Evolutionary conservation across 1,284 basidiomycete species (phyloP).

Genomic region (Ganoderma leucocontextum): DNA sequence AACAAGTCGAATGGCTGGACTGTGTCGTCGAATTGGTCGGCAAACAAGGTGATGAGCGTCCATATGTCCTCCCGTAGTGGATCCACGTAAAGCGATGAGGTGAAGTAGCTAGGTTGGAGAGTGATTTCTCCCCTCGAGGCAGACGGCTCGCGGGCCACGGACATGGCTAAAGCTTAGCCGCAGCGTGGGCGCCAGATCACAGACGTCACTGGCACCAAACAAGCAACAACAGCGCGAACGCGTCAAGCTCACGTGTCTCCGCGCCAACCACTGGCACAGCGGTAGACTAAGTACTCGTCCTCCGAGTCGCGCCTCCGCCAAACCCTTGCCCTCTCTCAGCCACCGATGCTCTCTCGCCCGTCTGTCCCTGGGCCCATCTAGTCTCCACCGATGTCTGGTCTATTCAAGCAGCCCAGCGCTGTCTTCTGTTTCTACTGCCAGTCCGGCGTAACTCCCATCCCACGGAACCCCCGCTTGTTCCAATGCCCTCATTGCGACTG

Average conservation of each 20-base stretch:
- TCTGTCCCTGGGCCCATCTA: neutral
- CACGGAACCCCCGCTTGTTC: conserved; percentile 62
- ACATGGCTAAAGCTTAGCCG: conserved; percentile 42
- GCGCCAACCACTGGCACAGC: conserved; percentile 5
- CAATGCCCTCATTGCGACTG: conserved; percentile 73
- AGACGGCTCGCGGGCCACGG: conserved; percentile 51
- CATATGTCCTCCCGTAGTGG: conserved; percentile 72
- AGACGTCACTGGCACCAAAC: conserved; percentile 24
- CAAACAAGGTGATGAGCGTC: conserved; percentile 56
- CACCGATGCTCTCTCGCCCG: conserved; percentile 14
- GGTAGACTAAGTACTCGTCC: too few species aligned
- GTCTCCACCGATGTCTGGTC: conserved; percentile 35
- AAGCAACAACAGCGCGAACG: conserved; percentile 35
- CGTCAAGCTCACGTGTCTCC: conserved; percentile 31
- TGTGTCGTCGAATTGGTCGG: conserved; percentile 51
- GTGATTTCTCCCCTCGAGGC: conserved; percentile 61
- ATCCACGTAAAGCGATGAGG: conserved; percentile 73
- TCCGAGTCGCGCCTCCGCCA: conserved; percentile 4
- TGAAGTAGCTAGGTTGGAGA: conserved; percentile 78
- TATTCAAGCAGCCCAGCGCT: conserved; percentile 45
- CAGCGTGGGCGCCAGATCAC: neutral
- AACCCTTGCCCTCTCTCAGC: conserved; percentile 14
- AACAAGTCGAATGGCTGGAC: conserved; percentile 69
- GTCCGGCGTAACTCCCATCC: conserved; percentile 49
- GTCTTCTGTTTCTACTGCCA: conserved; percentile 76